Conservation (phyloP, 306 rosid species). For the Cucurbita ficifolia region DNA sequence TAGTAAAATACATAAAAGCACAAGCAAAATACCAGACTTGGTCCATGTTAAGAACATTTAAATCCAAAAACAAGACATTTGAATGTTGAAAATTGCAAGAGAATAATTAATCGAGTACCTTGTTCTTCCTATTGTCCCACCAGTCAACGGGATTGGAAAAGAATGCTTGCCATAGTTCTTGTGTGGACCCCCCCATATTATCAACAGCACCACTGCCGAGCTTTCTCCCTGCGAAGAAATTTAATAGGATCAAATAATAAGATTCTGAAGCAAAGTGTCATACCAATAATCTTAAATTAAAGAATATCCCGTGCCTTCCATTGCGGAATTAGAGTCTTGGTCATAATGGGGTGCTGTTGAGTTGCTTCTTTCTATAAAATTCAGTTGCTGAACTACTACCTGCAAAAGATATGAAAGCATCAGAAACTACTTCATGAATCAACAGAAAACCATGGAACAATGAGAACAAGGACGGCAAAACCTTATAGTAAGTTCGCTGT, state of each 20-base stretch:
- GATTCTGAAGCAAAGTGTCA: neutral
- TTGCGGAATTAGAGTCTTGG: conserved; percentile 31
- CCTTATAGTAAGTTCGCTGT: conserved; percentile 80
- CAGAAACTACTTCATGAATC: neutral
- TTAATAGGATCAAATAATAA: neutral
- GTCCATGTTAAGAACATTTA: neutral
- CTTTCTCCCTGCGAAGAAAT: conserved; percentile 31
- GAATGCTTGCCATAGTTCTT: conserved; percentile 68
- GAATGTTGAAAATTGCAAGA: neutral
- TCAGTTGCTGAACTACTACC: conserved; percentile 82
- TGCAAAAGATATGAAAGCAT: conserved; percentile 13
- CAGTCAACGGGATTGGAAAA: conserved; percentile 45
- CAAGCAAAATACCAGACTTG: neutral
- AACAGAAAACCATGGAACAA: neutral
- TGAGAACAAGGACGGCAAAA: conserved; percentile 1
- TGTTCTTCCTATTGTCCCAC: conserved; percentile 55
- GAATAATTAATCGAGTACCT: conserved; percentile 18
- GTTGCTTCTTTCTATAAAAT: conserved; percentile 48
- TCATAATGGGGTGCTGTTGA: conserved; percentile 19
- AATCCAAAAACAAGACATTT: neutral
- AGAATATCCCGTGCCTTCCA: conserved; percentile 31
- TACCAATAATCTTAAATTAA: neutral
- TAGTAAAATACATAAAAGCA: neutral
- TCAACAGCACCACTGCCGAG: conserved; percentile 18
- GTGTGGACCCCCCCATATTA: conserved; percentile 36